phyloP scores from a whole-genome alignment of 192 early-diverging fungal species.

The Backusella tuberculispora region DNA sequence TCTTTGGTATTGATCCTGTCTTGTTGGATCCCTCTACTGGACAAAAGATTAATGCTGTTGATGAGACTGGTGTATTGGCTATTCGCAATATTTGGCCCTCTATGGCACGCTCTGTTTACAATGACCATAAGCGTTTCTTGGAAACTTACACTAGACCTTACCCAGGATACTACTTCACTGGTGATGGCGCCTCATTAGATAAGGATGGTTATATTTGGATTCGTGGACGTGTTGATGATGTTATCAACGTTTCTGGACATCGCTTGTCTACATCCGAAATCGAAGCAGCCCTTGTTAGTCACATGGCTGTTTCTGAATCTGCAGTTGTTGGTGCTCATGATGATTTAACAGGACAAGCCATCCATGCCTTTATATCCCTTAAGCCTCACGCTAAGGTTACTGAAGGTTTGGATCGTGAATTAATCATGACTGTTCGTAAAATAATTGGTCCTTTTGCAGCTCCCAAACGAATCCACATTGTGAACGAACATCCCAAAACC shows the following conservation, averaged over 20 bases:
- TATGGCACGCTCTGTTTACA: conserved; percentile 88
- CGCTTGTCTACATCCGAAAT: conserved; percentile 91
- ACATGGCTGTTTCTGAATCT: conserved; percentile 81
- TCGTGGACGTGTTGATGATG: conserved; percentile 83
- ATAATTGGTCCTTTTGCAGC: conserved; percentile 93
- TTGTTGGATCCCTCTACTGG: conserved; percentile 91
- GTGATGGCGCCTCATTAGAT: conserved; percentile 90
- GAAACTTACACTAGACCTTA: conserved; percentile 92
- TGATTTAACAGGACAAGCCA: conserved; percentile 87
- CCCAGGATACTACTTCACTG: conserved; percentile 92
- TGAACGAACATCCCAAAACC: conserved; percentile 91
- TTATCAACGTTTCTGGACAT: conserved; percentile 95
- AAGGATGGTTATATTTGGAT: conserved; percentile 96
- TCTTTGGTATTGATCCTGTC: conserved; percentile 92
- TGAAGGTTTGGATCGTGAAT: conserved; percentile 52
- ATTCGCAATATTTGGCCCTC: conserved; percentile 87
- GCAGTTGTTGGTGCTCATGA: conserved; percentile 88
- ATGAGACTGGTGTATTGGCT: conserved; percentile 89
- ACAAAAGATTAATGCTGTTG: conserved; percentile 75
- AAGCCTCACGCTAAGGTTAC: conserved; percentile 60
- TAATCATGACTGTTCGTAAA: conserved; percentile 76
- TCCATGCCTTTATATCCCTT: conserved; percentile 82
- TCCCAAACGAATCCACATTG: conserved; percentile 84
- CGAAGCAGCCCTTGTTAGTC: conserved; percentile 83
- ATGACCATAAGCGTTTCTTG: conserved; percentile 88